Percentiles rank a stretch among this genome's conserved stretches.
phyloP scores from a whole-genome alignment of 345 rosid genomes.

The Moringa oleifera region DNA sequence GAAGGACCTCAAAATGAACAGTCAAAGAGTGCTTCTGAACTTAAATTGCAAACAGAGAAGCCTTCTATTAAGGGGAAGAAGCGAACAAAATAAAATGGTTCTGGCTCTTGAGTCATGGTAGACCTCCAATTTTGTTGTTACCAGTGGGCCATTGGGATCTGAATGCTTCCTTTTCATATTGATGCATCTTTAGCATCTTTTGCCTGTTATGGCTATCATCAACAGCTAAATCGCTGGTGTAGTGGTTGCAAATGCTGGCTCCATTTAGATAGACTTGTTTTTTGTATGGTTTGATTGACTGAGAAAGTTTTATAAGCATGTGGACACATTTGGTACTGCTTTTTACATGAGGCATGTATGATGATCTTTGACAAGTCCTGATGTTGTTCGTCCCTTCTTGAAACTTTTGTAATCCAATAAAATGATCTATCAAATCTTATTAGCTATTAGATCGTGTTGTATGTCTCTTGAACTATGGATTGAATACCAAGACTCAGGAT shows the following conservation, averaged over 20 bases:
- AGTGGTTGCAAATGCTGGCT: not conserved
- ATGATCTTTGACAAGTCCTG: too few species aligned
- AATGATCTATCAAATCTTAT: not conserved
- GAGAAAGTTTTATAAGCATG: not conserved
- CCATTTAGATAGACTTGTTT: not conserved
- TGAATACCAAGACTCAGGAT: not conserved
- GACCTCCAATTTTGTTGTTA: not conserved
- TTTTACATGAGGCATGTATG: too few species aligned
- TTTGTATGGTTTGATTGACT: too few species aligned
- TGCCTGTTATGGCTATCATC: not conserved
- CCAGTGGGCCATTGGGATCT: not conserved
- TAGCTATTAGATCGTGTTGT: not conserved
- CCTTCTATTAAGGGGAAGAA: constrained; percentile 19
- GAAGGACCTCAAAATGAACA: constrained; percentile 52
- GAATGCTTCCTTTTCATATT: not conserved
- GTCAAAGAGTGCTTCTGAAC: constrained; percentile 17
- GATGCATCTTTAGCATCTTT: not conserved
- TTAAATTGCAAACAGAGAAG: constrained; percentile 22
- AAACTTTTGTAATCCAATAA: not conserved
- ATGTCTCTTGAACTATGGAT: not conserved
- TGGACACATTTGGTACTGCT: not conserved
- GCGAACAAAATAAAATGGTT: constrained; percentile 14
- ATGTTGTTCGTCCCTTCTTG: too few species aligned
- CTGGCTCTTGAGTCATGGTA: not conserved
- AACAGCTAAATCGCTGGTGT: not conserved